Conservation (phyloP, 306 rosid genomes). For the Cyamopsis tetragonoloba region DNA sequence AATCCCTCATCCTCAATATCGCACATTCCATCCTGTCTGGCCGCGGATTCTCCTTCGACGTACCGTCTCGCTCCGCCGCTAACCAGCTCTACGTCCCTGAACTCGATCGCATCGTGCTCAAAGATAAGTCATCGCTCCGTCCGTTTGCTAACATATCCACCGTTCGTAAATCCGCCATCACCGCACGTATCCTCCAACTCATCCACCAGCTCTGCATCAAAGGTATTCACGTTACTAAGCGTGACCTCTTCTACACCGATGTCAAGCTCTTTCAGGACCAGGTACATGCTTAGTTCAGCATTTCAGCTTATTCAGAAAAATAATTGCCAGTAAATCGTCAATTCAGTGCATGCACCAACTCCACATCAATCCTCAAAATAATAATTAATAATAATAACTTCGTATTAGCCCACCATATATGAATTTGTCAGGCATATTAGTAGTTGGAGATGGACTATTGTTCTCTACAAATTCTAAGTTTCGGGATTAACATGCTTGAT, state of each 20-base stretch:
- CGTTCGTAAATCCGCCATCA: slow-evolving; percentile 69
- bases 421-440: no score
- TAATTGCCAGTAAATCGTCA: no score
- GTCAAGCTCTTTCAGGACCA: slow-evolving; percentile 93
- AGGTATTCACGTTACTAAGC: slow-evolving; percentile 86
- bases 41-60: slow-evolving; percentile 73
- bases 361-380: no score
- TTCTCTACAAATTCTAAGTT: no score
- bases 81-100: slow-evolving; percentile 84
- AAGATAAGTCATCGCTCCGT: slow-evolving; percentile 64
- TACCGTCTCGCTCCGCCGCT: slow-evolving; percentile 82
- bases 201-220: slow-evolving; percentile 78
- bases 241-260: slow-evolving; percentile 89
- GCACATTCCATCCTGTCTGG: slow-evolving; percentile 73
- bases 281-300: slow-evolving; percentile 5
- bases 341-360: no score
- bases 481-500: no score
- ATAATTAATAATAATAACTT: no score
- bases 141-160: slow-evolving; percentile 78
- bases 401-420: neutral
- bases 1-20: slow-evolving; percentile 44
- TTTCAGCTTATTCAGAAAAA: no score
- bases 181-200: slow-evolving; percentile 73
- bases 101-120: slow-evolving; percentile 79
- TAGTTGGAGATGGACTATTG: no score